Evolutionary conservation across 495 filamentous ascomycete genomes (phyloP).

Genomic region (Choiromyces venosus): DNA sequence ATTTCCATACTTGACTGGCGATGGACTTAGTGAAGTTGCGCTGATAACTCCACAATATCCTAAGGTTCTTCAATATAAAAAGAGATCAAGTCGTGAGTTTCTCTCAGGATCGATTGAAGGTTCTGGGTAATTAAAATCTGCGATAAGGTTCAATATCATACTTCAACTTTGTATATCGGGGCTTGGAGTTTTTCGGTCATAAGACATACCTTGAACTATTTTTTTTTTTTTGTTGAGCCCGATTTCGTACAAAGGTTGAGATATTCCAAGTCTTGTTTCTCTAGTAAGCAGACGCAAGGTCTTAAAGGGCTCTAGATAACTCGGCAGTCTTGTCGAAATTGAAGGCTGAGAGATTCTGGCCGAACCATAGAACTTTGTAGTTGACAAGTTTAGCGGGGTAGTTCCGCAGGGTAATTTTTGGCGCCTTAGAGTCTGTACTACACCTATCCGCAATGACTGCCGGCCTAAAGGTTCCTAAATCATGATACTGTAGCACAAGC

Average conservation of each 20-base stretch:
- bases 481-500: neutral
- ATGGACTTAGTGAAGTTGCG: neutral
- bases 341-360: neutral
- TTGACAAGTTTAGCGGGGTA: neutral
- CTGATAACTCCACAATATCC: neutral
- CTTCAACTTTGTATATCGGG: neutral
- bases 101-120: neutral
- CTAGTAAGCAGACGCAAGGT: neutral
- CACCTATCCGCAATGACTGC: neutral
- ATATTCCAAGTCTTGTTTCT: neutral
- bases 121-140: neutral
- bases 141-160: neutral
- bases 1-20: conserved; percentile 44
- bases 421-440: neutral
- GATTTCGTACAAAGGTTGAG: neutral
- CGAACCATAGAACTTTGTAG: neutral
- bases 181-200: neutral
- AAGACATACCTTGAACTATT: neutral
- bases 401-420: neutral
- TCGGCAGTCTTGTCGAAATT: neutral
- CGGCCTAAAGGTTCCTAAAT: neutral
- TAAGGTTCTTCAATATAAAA: neutral
- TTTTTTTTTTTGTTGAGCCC: too few relatives aligned
- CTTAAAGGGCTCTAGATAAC: neutral
- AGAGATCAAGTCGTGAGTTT: neutral